phyloP scores from a whole-genome alignment of 1,284 basidiomycete species.

The Cryptococcus neoformans region DNA sequence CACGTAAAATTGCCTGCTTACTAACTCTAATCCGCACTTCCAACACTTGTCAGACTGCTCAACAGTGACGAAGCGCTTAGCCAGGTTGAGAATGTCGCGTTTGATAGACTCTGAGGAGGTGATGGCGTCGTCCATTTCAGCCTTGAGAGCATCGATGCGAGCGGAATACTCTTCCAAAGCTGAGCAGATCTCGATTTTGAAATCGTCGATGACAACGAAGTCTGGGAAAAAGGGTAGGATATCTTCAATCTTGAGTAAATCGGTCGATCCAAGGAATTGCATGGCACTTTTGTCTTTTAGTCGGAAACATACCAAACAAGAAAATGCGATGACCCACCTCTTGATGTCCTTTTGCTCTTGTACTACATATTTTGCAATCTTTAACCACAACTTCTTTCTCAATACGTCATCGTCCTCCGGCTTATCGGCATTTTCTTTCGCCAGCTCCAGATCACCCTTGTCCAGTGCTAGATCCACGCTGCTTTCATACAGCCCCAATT shows the following conservation, averaged over 20 bases:
- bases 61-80: constrained; percentile 90
- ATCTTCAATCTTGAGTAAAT: constrained; percentile 96
- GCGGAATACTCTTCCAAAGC: constrained; percentile 92
- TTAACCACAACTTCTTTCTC: constrained; percentile 94
- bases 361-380: constrained; percentile 95
- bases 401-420: constrained; percentile 83
- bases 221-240: constrained; percentile 99
- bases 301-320: neutral
- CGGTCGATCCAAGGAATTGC: constrained; percentile 90
- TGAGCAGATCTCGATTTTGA: constrained; percentile 97
- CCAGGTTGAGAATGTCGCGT: constrained; percentile 79
- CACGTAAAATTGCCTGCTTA: constrained; percentile 92
- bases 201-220: constrained; percentile 98
- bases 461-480: constrained; percentile 93
- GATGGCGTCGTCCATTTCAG: constrained; percentile 95
- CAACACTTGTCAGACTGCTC: constrained; percentile 85
- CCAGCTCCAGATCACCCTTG: constrained; percentile 88
- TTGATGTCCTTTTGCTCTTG: constrained; percentile 98
- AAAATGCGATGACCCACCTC: constrained; percentile 59
- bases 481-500: constrained; percentile 90
- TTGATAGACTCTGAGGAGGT: constrained; percentile 90
- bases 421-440: constrained; percentile 89
- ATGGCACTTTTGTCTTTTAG: constrained; percentile 66
- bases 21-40: constrained; percentile 68
- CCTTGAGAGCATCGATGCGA: constrained; percentile 85